A percentile compares a stretch with the other conserved stretches of the same genome.
Conservation (phyloP, 352 stramenopile genomes). For the Phytophthora agathidicida region DNA sequence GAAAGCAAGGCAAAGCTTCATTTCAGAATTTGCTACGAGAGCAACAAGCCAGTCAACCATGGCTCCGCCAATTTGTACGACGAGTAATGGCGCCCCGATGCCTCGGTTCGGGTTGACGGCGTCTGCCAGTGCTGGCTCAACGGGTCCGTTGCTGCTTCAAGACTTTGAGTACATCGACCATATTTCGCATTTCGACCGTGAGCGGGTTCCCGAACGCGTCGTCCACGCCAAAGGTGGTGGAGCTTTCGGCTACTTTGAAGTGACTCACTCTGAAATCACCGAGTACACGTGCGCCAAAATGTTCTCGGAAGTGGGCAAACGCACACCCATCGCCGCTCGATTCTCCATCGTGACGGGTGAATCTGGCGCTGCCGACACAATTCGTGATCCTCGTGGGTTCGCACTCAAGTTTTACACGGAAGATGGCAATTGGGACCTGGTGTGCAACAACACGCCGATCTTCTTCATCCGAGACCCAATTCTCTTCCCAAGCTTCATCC, state of each 20-base stretch:
- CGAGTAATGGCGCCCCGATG: conserved; percentile 39
- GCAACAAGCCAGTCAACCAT: conserved; percentile 16
- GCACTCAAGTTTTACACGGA: conserved; percentile 93
- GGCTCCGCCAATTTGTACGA: conserved; percentile 30
- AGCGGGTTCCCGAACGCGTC: conserved; percentile 39
- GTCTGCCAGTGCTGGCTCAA: conserved; percentile 29
- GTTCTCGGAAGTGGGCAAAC: conserved; percentile 78
- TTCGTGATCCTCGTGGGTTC: conserved; percentile 85
- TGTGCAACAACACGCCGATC: conserved; percentile 91
- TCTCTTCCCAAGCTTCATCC: conserved; percentile 91
- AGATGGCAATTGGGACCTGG: conserved; percentile 91
- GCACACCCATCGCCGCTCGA: conserved; percentile 79
- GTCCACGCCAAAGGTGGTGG: conserved; percentile 61
- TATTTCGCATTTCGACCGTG: conserved; percentile 39
- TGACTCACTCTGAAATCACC: conserved; percentile 70
- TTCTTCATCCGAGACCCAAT: conserved; percentile 93
- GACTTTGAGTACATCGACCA: conserved; percentile 47
- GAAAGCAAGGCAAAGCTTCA: too few relatives aligned
- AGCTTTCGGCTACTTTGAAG: conserved; percentile 93
- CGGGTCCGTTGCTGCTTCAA: conserved; percentile 27
- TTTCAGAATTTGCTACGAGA: conserved; percentile 9
- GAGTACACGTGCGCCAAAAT: conserved; percentile 82
- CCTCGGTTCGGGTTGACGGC: conserved; percentile 30
- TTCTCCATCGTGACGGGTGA: conserved; percentile 88
- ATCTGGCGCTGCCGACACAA: conserved; percentile 74